Evolutionary conservation across 306 rosid species (phyloP).

Genomic region (Cucurbita ficifolia): DNA sequence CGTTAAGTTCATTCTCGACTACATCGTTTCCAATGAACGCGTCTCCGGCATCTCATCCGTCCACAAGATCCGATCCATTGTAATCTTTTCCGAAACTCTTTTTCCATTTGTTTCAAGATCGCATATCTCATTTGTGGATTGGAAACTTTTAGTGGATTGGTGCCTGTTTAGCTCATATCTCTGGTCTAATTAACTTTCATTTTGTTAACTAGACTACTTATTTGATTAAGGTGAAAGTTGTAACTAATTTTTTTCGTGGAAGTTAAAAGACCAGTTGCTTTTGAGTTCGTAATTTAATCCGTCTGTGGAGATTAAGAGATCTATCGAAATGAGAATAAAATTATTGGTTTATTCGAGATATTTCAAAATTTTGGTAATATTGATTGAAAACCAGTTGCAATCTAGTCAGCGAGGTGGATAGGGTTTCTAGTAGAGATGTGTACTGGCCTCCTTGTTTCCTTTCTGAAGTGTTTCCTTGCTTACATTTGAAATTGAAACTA

Average conservation of each 20-base stretch:
- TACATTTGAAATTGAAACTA: background rate
- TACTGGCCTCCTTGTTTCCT: background rate
- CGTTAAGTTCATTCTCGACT: slow-evolving; percentile 55
- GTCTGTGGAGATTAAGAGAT: background rate
- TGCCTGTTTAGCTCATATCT: background rate
- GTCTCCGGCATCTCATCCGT: slow-evolving; percentile 53
- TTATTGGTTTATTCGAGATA: background rate
- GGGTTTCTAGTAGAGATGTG: background rate
- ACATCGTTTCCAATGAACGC: slow-evolving; percentile 47
- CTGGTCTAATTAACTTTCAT: background rate
- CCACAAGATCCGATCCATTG: slow-evolving; percentile 80
- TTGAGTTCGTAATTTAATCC: background rate
- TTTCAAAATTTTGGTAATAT: background rate
- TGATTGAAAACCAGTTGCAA: background rate
- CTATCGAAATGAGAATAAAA: background rate
- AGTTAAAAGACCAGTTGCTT: background rate
- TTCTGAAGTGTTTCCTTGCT: background rate
- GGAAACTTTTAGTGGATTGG: background rate
- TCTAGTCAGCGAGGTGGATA: background rate
- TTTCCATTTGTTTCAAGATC: background rate
- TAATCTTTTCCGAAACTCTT: slow-evolving; percentile 18
- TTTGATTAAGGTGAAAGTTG: background rate
- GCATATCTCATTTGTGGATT: background rate
- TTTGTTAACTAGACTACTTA: background rate
- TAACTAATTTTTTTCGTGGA: background rate